phyloP scores from a whole-genome alignment of 225 moss, liverwort and hornwort genomes.

The Bryum argenteum region DNA sequence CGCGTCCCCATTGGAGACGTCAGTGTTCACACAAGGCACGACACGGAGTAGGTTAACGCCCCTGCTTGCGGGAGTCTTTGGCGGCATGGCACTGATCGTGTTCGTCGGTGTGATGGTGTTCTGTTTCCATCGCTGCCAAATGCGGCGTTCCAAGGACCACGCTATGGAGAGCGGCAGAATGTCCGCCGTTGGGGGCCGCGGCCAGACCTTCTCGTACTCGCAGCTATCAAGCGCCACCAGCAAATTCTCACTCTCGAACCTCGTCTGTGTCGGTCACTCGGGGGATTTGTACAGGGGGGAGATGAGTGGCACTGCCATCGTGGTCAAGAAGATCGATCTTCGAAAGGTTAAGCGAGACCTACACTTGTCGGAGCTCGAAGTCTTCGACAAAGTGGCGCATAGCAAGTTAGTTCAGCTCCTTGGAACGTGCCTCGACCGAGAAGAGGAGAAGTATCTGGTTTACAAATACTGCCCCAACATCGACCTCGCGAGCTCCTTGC shows the following conservation, averaged over 20 bases:
- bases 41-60: conserved; percentile 47
- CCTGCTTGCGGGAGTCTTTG: conserved; percentile 72
- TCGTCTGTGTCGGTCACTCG: conserved; percentile 77
- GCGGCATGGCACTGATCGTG: conserved; percentile 61
- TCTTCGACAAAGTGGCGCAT: conserved; percentile 75
- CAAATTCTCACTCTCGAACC: conserved; percentile 71
- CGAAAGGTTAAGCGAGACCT: conserved; percentile 70
- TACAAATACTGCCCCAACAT: conserved; percentile 85
- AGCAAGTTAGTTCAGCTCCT: conserved; percentile 69
- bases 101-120: conserved; percentile 67
- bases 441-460: conserved; percentile 86
- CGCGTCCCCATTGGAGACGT: conserved; percentile 29
- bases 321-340: conserved; percentile 85
- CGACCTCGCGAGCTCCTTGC: conserved; percentile 83
- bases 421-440: conserved; percentile 86
- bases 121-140: conserved; percentile 68
- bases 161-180: conserved; percentile 55
- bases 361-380: conserved; percentile 79
- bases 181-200: conserved; percentile 58
- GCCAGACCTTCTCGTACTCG: conserved; percentile 75
- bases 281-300: conserved; percentile 89
- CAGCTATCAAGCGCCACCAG: conserved; percentile 75
- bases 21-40: conserved; percentile 19
- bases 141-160: conserved; percentile 52
- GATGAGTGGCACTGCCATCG: conserved; percentile 62